Conservation (phyloP, 495 filamentous ascomycete genomes). For the Beverwykella pulmonaria region DNA sequence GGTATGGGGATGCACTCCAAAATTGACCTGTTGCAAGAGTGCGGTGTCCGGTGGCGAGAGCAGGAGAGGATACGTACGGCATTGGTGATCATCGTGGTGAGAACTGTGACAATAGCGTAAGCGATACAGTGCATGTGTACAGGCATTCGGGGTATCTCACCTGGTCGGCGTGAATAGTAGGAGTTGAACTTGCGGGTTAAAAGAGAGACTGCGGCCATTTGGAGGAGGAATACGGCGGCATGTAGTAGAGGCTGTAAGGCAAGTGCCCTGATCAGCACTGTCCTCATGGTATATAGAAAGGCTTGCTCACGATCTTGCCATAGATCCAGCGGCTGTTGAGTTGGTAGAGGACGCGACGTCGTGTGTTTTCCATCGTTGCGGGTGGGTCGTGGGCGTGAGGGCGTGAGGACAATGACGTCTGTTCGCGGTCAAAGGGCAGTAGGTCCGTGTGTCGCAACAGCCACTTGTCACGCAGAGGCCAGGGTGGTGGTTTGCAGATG, state of each 20-base stretch:
- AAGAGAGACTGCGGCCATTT: conserved; percentile 82
- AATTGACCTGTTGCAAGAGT: conserved; percentile 13
- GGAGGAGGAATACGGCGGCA: conserved; percentile 78
- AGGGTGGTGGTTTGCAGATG: not conserved
- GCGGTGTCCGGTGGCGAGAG: conserved; percentile 5
- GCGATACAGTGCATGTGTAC: conserved; percentile 15
- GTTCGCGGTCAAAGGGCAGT: conserved; percentile 9
- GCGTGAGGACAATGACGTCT: conserved; percentile 27
- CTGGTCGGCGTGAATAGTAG: conserved; percentile 85
- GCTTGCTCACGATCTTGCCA: conserved; percentile 44
- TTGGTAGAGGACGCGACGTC: conserved; percentile 43
- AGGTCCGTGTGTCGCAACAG: conserved; percentile 20
- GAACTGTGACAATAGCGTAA: conserved; percentile 58
- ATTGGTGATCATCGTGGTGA: conserved; percentile 99
- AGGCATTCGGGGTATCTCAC: conserved; percentile 51
- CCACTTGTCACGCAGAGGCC: conserved; percentile 7
- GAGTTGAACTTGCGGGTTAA: conserved; percentile 85
- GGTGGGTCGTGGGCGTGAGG: not conserved
- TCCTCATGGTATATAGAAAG: not conserved
- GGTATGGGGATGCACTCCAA: not conserved
- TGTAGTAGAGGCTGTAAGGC: conserved; percentile 78
- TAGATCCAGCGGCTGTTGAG: conserved; percentile 50
- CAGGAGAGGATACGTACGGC: conserved; percentile 60
- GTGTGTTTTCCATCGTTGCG: conserved; percentile 38
- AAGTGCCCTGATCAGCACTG: not conserved